Evolutionary conservation across 2,329 filamentous ascomycete genomes (phyloP).

Genomic region (Myrmaecium sp.): DNA sequence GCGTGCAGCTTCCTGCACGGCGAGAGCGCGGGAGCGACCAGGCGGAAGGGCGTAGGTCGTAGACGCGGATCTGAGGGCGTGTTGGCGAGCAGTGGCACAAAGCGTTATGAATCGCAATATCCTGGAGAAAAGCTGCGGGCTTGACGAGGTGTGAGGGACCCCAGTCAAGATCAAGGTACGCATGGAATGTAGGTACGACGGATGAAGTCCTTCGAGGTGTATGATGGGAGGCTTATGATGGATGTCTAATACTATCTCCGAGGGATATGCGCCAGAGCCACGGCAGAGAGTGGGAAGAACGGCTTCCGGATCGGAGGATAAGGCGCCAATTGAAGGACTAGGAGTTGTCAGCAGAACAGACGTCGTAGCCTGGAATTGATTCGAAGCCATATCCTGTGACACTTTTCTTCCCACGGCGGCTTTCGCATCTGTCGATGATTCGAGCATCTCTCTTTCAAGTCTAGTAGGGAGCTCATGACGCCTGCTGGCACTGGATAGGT

Average conservation of each 20-base stretch:
- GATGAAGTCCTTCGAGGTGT: conserved; percentile 30
- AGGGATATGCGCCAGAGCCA: background rate
- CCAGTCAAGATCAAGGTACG: conserved; percentile 39
- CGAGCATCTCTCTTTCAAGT: conserved; percentile 9
- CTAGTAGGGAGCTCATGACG: conserved; percentile 13
- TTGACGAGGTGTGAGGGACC: conserved; percentile 31
- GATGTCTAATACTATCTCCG: background rate
- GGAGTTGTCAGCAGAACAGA: conserved; percentile 2
- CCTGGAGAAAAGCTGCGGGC: conserved; percentile 19
- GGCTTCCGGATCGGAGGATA: no score
- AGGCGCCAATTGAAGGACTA: no score
- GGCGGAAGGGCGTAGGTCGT: conserved; percentile 44
- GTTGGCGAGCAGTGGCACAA: conserved; percentile 37
- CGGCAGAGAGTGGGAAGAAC: no score
- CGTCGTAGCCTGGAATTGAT: conserved; percentile 9
- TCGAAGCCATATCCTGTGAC: conserved; percentile 24
- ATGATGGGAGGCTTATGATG: background rate
- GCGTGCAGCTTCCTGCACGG: conserved; percentile 31
- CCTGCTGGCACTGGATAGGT: no score
- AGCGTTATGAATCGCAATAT: conserved; percentile 38
- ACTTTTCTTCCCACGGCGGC: no score
- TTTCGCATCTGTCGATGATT: conserved; percentile 15
- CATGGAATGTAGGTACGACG: conserved; percentile 36
- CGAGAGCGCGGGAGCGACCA: conserved; percentile 31
- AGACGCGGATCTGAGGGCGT: conserved; percentile 35